Base-by-base conservation (phyloP, 441 rosid genomes). In the Syzygium syzygioides region DNA sequence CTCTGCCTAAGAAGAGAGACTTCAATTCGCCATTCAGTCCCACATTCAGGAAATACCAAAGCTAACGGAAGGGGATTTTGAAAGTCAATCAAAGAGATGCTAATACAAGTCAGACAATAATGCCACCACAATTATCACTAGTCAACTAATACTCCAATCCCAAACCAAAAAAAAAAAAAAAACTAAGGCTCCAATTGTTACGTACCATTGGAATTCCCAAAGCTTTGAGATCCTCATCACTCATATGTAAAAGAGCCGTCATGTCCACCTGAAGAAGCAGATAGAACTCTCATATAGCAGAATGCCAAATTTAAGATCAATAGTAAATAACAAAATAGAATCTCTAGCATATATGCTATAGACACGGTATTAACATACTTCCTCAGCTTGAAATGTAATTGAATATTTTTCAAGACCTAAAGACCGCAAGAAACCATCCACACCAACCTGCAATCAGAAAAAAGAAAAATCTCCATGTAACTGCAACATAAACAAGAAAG, bases 181-280 rank as follows among this genome's bases (percentile, higher is more conserved):
- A 52, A 41, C n/a, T 32, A 28, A 19, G 45, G 56, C 45, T 76
- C 57, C 45, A 30, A 48, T 56, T 14, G 85, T 17, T 7, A 85
- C 83, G 90, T 94, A 98, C 99, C 99, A 97, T 96, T 17, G 99
- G 99, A 91, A 97, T 95, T 87, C 97, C 95, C 91, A 97, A 88
- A 92, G 96, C 98, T 92, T 96, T 97, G 89, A 96, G 96, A 91
- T 97, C 99, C 86, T 94, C 98, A 91, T 98, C 99, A 85, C 92
- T 95, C 99, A 98, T 96, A 95, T 97, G 99, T 55, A 94, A 87
- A 89, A 98, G 99, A 86, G 99, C 97, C 53, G 97, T 91, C 99
- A 98, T 98, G 90, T 98, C 99, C 90, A 97, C 98, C 99, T 98
- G 93, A 76, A 91, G 85, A 92, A 84, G 79, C 64, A 85, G 37